These are phyloP conservation scores for Prunus campanulata DNA, from an alignment of 306 rosid species.

Conservation along the genomic window DNA sequence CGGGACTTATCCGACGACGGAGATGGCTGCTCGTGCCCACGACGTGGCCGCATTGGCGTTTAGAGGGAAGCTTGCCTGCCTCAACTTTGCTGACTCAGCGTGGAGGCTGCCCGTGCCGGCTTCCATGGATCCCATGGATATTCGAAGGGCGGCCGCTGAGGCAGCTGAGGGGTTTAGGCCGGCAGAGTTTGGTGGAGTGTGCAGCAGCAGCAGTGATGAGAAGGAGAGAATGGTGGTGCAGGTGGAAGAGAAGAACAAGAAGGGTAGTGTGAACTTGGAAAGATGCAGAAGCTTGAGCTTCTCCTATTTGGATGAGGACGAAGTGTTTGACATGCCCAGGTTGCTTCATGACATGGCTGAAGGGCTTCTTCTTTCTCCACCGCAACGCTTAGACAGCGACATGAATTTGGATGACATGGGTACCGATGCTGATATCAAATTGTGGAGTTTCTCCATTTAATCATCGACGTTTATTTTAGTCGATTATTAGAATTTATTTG, in stretches of 20 bases:
- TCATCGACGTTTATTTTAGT: neutral
- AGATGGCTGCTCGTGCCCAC: constrained; percentile 91
- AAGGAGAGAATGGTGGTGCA: neutral
- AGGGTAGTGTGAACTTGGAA: neutral
- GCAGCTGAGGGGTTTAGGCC: constrained; percentile 52
- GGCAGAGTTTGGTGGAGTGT: constrained; percentile 4
- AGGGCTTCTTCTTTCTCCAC: constrained; percentile 54
- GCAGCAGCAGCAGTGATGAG: neutral
- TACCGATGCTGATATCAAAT: constrained; percentile 1
- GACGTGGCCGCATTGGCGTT: constrained; percentile 73
- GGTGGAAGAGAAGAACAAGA: neutral
- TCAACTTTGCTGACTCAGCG: constrained; percentile 71
- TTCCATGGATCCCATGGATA: constrained; percentile 43
- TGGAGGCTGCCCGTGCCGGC: constrained; percentile 50
- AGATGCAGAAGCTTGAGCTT: neutral
- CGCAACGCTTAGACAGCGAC: neutral
- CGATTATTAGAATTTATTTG: neutral
- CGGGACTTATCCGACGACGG: constrained; percentile 70
- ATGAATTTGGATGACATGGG: constrained; percentile 26
- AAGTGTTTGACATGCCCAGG: constrained; percentile 31
- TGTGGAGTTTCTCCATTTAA: constrained; percentile 5
- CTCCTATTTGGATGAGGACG: constrained; percentile 32
- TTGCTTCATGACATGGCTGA: constrained; percentile 48
- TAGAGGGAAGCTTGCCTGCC: constrained; percentile 59
- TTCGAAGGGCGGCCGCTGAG: constrained; percentile 49